These are phyloP conservation scores for Rhododendron williamsianum DNA, from an alignment of 148 eudicot genomes.

Conservation along the genomic window DNA sequence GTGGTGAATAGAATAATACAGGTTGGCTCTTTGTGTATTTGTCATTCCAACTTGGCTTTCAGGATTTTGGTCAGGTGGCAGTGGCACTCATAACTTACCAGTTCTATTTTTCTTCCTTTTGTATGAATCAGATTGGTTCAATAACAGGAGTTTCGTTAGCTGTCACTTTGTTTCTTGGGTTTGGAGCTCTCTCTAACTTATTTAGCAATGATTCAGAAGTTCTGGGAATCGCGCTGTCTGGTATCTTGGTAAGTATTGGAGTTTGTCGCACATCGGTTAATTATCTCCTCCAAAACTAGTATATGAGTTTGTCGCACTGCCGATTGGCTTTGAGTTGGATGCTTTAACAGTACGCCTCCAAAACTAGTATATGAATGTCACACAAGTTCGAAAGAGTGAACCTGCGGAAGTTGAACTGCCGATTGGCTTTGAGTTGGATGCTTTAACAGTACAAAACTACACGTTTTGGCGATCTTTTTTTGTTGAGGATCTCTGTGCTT, in stretches of 20 bases:
- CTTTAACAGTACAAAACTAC: not conserved
- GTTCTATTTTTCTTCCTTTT: not conserved
- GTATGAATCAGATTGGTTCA: constrained; percentile 55
- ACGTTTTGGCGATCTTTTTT: not conserved
- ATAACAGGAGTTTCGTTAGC: constrained; percentile 63
- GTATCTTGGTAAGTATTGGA: constrained; percentile 55
- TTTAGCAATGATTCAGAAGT: constrained; percentile 71
- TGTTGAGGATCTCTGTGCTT: constrained; percentile 8
- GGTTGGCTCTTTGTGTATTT: constrained; percentile 36
- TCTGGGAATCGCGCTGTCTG: constrained; percentile 61
- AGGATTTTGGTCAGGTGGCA: not conserved
- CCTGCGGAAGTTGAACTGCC: too few species aligned
- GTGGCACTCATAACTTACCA: not conserved
- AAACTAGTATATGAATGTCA: too few species aligned
- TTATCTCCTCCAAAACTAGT: not conserved
- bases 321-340: not conserved
- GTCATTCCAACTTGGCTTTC: not conserved
- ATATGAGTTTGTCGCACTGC: not conserved
- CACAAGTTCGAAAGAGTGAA: too few species aligned
- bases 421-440: not conserved
- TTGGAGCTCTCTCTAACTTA: constrained; percentile 47
- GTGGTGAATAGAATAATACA: constrained; percentile 72
- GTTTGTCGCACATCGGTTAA: too few species aligned
- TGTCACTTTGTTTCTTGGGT: constrained; percentile 56
- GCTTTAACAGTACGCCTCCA: not conserved